A percentile compares a stretch with the other conserved stretches of the same genome.
phyloP scores from a whole-genome alignment of 192 early-diverging fungal genomes.

The Spizellomyces sp. region DNA sequence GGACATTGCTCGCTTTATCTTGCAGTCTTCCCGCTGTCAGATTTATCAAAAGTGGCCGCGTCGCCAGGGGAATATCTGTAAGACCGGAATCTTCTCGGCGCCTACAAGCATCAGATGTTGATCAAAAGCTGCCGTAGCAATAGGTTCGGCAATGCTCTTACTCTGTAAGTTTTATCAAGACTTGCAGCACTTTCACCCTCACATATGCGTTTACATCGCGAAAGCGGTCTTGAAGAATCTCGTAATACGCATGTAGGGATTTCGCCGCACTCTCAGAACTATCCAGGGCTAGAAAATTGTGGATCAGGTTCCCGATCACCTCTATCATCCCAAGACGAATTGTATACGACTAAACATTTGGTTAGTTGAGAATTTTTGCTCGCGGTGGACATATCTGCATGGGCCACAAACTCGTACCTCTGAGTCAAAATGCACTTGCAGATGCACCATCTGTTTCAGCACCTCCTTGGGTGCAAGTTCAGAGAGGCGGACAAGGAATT shows the following conservation, averaged over 20 bases:
- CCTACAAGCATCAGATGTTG: conserved; percentile 1
- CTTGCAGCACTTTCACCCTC: conserved; percentile 86
- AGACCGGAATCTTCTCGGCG: conserved; percentile 38
- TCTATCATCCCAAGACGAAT: conserved; percentile 89
- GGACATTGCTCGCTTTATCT: conserved; percentile 88
- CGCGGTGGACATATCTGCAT: background rate
- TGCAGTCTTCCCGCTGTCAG: conserved; percentile 78
- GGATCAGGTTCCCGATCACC: conserved; percentile 83
- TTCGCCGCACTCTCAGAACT: conserved; percentile 68
- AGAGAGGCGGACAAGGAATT: conserved; percentile 81
- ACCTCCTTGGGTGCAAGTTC: conserved; percentile 81
- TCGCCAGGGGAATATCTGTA: conserved; percentile 53
- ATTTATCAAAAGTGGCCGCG: conserved; percentile 65
- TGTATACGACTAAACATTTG: conserved; percentile 67
- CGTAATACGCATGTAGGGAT: conserved; percentile 83
- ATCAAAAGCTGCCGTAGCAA: background rate
- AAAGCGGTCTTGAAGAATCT: conserved; percentile 89
- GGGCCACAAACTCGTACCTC: conserved; percentile 58
- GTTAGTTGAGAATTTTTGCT: background rate
- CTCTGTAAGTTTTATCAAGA: conserved; percentile 78
- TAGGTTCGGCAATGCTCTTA: conserved; percentile 36
- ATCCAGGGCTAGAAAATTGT: conserved; percentile 68
- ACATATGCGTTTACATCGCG: conserved; percentile 86
- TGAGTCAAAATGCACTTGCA: conserved; percentile 86
- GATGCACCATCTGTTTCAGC: conserved; percentile 84